Conservation (phyloP, 1,284 basidiomycete genomes). For the Puccinia horiana region DNA sequence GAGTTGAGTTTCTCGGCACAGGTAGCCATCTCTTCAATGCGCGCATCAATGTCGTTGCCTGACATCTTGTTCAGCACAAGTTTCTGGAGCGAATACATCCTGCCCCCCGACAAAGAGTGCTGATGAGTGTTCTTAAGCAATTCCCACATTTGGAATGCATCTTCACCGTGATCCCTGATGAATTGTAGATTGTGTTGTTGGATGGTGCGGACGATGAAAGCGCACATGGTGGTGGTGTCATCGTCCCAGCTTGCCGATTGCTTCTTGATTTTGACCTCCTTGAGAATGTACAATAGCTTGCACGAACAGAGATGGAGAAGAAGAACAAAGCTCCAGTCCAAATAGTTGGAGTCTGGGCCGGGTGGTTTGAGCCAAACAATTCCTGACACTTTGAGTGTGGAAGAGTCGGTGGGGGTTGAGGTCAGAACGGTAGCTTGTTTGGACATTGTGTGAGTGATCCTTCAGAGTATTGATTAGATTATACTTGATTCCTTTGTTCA, state of each 20-base stretch:
- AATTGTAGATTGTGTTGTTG: neutral
- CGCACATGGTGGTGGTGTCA: neutral
- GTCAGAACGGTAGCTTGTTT: neutral
- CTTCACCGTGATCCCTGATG: neutral
- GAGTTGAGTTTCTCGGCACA: too few species aligned
- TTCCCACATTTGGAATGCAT: too few species aligned
- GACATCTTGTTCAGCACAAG: neutral
- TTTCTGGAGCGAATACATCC: slow-evolving; percentile 6
- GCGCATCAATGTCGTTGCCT: neutral
- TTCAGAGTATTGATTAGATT: neutral
- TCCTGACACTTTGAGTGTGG: neutral
- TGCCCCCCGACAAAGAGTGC: neutral
- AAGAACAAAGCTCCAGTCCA: slow-evolving; percentile 8
- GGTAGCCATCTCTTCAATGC: neutral
- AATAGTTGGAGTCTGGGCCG: slow-evolving; percentile 12
- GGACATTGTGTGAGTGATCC: neutral
- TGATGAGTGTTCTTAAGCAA: slow-evolving; percentile 5
- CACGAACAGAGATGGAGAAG: neutral
- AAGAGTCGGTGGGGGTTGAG: neutral
- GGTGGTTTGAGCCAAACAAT: neutral
- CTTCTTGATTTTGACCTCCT: too few species aligned
- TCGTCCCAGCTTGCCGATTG: too few species aligned
- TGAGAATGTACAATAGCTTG: neutral
- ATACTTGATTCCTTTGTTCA: neutral
- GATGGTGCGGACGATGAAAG: neutral